phyloP scores from a whole-genome alignment of 371 early-diverging fungal genomes.

The Mucor indicus region DNA sequence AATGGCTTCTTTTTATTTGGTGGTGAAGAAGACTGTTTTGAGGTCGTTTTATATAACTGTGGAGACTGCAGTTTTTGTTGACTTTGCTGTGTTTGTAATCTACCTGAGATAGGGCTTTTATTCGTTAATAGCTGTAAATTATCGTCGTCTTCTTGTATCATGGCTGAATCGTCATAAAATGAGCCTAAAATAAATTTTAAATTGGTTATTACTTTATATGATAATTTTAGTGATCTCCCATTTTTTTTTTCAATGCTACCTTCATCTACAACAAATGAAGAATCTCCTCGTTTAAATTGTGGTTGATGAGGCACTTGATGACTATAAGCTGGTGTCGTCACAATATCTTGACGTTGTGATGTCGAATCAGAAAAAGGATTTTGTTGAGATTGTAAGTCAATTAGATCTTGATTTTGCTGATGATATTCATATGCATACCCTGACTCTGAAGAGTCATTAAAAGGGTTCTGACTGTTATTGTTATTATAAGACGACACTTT shows the following conservation, averaged over 20 bases:
- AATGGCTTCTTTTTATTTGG: slow-evolving; percentile 9
- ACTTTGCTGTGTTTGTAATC: background rate
- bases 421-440: background rate
- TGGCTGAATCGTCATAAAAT: slow-evolving; percentile 39
- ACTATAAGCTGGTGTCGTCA: slow-evolving; percentile 13
- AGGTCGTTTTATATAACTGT: slow-evolving; percentile 15
- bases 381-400: slow-evolving; percentile 16
- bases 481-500: slow-evolving; percentile 19
- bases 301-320: slow-evolving; percentile 9
- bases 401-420: slow-evolving; percentile 7
- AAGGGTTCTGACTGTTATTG: slow-evolving; percentile 16
- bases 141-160: slow-evolving; percentile 44
- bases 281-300: slow-evolving; percentile 18
- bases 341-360: slow-evolving; percentile 3
- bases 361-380: slow-evolving; percentile 9
- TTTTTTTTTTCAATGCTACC: slow-evolving; percentile 7
- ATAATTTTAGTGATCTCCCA: background rate
- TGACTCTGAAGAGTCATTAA: slow-evolving; percentile 26
- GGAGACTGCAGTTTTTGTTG: slow-evolving; percentile 2
- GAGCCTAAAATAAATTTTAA: slow-evolving; percentile 18
- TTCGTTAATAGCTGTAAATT: slow-evolving; percentile 41
- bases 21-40: slow-evolving; percentile 3
- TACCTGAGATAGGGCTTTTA: slow-evolving; percentile 42
- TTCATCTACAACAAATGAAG: slow-evolving; percentile 29
- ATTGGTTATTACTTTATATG: background rate